Base-by-base conservation (phyloP, 2,329 filamentous ascomycete species). In the Rhexocercosporidium sp. region DNA sequence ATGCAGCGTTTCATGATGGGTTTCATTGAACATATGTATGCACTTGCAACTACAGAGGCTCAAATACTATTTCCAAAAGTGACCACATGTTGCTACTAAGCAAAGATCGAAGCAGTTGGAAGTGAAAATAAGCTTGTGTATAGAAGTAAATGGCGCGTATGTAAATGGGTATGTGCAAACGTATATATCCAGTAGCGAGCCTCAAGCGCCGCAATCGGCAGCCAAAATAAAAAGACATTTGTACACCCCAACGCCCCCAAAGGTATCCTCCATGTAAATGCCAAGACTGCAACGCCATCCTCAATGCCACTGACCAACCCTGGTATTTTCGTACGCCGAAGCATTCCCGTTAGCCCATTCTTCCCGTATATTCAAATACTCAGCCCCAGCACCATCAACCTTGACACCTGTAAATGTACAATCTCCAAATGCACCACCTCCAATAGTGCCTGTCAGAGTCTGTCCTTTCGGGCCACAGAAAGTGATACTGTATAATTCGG, bases 361-460 rank as follows among this genome's bases (percentile, higher is more conserved):
- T 4, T 62, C 49, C 4, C 34, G 29, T 14, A 69, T 65, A 44
- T 66, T 56, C 18, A 64, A 41, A 34, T 29, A 18, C 20, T 14
- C 29, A 3, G 59, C 37, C 2, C 49, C 34, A 14, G 29, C 56
- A 51, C 31, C 34, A 16, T 37, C 56, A n/a, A 64, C 27, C 31
- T 64, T 69, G 29, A 65, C 27, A n/a, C 67, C 67, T 20, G 60
- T 69, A 18, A 69, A 69, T 12, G 22, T 31, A 41, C 67, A 65
- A 3, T 47, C 41, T 4, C 49, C 27, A 31, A 68, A 57, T 2
- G 34, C 6, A 27, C 18, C n/a, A 3, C 56, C 20, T 25, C 63
- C 64, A 31, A 70, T 57, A 39, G 46, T 64, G 12, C 66, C 69
- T 31, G 64, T 59, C 31, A 70, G 34, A 8, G 16, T 64, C 16